These are phyloP conservation scores for Botryotinia convoluta DNA, from an alignment of 2,329 filamentous ascomycete species.

Conservation along the genomic window DNA sequence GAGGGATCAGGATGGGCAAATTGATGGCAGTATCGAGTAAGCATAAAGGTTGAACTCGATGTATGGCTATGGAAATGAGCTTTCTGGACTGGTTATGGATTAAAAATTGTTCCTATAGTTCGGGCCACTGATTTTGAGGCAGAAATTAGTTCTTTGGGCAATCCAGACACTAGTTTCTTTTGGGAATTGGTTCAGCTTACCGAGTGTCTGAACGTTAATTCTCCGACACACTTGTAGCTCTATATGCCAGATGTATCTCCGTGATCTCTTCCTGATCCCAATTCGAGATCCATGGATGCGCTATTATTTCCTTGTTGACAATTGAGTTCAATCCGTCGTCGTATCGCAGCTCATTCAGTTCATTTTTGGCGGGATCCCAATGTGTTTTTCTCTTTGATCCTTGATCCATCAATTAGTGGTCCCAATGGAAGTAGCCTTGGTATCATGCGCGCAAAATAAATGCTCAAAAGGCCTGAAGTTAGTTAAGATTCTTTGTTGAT, in stretches of 20 bases:
- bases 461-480: background rate
- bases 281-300: background rate
- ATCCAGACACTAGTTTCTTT: background rate
- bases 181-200: background rate
- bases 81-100: background rate
- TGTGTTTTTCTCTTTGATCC: no score
- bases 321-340: background rate
- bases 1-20: background rate
- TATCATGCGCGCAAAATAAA: background rate
- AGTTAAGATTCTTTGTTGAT: background rate
- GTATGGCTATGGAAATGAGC: background rate
- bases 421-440: no score
- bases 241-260: background rate
- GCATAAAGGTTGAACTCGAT: background rate
- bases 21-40: background rate
- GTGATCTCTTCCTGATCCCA: background rate
- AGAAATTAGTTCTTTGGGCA: background rate
- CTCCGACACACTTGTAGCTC: background rate
- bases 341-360: no score
- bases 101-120: background rate
- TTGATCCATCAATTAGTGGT: no score
- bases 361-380: no score
- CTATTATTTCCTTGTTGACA: background rate
- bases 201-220: background rate
- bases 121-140: background rate